phyloP scores from a whole-genome alignment of 768 basidiomycete species.

The Sporobolomyces phaffii region DNA sequence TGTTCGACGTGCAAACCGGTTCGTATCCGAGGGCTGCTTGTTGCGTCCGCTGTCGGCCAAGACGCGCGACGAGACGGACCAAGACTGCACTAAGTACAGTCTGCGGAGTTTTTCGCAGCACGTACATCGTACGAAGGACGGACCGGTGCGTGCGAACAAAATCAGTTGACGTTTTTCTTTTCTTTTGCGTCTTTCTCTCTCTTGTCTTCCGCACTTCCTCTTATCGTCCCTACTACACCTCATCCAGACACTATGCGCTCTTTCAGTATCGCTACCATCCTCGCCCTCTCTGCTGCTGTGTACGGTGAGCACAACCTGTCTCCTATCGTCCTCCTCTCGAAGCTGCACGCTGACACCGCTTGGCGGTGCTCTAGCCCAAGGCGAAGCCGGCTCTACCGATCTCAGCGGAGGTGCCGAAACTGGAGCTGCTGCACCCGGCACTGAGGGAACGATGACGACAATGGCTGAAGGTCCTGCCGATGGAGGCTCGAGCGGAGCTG shows the following conservation, averaged over 20 bases:
- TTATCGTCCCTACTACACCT: not conserved
- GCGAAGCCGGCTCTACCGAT: too few species aligned
- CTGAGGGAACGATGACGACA: not conserved
- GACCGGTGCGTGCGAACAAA: not conserved
- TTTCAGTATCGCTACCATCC: not conserved
- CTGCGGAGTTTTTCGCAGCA: too few species aligned
- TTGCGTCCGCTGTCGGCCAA: too few species aligned
- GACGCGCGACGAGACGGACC: too few species aligned
- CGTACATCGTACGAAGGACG: too few species aligned
- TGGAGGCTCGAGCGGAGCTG: not conserved
- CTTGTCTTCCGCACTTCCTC: not conserved
- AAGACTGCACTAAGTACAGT: too few species aligned
- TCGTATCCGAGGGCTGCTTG: too few species aligned
- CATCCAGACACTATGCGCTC: not conserved
- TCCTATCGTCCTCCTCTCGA: too few species aligned
- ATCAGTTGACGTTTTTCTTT: not conserved
- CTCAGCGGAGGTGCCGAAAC: not conserved
- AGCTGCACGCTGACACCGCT: too few species aligned
- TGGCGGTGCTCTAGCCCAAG: too few species aligned
- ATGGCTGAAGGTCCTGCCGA: not conserved
- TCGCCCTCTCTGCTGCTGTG: not conserved
- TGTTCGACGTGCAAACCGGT: too few species aligned
- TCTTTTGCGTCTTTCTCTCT: not conserved
- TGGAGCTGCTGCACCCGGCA: not conserved
- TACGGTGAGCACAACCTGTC: not conserved